Conservation (phyloP, 257 asterid genomes). For the Ballota nigra region DNA sequence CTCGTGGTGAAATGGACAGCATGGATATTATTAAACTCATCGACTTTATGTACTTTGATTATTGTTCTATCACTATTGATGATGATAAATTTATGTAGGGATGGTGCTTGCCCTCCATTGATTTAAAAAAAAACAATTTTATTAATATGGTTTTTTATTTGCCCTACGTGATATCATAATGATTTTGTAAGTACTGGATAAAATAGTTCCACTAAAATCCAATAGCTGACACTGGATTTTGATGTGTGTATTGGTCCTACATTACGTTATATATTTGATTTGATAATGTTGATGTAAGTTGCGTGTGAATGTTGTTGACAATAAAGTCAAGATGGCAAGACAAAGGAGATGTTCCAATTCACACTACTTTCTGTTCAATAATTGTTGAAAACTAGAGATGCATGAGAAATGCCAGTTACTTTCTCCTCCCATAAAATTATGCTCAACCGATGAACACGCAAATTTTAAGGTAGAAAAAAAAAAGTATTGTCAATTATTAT, state of each 20-base stretch:
- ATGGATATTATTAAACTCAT: not conserved
- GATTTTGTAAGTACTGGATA: too few species aligned
- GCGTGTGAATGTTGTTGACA: constrained; percentile 36
- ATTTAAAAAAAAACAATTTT: too few species aligned
- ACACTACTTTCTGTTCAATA: constrained; percentile 13
- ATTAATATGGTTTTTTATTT: too few species aligned
- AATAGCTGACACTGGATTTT: too few species aligned
- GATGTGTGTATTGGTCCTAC: too few species aligned
- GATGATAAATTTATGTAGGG: not conserved
- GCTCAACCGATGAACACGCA: too few species aligned
- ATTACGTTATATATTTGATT: too few species aligned
- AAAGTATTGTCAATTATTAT: too few species aligned
- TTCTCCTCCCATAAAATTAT: too few species aligned
- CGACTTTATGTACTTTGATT: not conserved
- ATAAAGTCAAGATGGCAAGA: constrained; percentile 2
- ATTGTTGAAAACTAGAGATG: constrained; percentile 10
- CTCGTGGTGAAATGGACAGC: not conserved
- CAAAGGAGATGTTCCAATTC: constrained; percentile 22
- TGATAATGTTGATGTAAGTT: not conserved
- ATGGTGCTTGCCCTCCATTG: not conserved
- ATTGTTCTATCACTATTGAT: not conserved
- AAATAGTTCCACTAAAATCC: too few species aligned
- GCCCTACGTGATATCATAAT: too few species aligned
- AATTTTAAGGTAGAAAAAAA: too few species aligned
- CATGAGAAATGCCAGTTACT: constrained; percentile 15